These are phyloP conservation scores for Achlya hypogyna DNA, from an alignment of 352 stramenopile species.

Conservation along the genomic window DNA sequence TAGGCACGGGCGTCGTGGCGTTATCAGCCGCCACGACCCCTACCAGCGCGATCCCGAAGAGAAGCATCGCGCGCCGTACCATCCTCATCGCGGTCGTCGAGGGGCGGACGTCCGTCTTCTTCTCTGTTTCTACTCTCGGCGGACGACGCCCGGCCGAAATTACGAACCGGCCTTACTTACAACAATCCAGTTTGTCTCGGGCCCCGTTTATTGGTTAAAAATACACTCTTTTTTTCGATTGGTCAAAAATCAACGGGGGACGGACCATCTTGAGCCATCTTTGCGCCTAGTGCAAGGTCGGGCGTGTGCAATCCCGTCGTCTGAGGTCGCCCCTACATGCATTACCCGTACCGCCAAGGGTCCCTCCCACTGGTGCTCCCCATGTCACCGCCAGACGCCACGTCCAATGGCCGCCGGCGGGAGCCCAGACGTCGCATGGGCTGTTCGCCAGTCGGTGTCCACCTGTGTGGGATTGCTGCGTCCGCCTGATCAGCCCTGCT, in stretches of 20 bases:
- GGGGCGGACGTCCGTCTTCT: background rate
- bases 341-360: too few relatives aligned
- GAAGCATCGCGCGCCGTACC: background rate
- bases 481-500: too few relatives aligned
- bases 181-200: conserved; percentile 9
- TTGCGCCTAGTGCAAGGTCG: too few relatives aligned
- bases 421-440: too few relatives aligned
- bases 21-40: background rate
- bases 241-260: background rate
- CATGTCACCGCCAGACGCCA: too few relatives aligned
- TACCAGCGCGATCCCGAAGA: background rate
- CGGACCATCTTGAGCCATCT: background rate
- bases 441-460: too few relatives aligned
- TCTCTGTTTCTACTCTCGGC: conserved; percentile 1
- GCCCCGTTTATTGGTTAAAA: background rate
- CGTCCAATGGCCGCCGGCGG: too few relatives aligned
- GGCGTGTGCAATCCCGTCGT: too few relatives aligned
- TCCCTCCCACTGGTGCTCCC: too few relatives aligned
- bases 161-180: conserved; percentile 10
- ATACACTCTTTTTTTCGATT: background rate
- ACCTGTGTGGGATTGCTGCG: too few relatives aligned
- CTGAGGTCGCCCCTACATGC: too few relatives aligned
- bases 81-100: background rate
- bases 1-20: background rate
- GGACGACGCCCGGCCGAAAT: background rate